Evolutionary conservation across 2,329 filamentous ascomycete genomes (phyloP), one percentile per base, ranked within the genome.

Genomic region (Exophiala phaeomuriformis): DNA sequence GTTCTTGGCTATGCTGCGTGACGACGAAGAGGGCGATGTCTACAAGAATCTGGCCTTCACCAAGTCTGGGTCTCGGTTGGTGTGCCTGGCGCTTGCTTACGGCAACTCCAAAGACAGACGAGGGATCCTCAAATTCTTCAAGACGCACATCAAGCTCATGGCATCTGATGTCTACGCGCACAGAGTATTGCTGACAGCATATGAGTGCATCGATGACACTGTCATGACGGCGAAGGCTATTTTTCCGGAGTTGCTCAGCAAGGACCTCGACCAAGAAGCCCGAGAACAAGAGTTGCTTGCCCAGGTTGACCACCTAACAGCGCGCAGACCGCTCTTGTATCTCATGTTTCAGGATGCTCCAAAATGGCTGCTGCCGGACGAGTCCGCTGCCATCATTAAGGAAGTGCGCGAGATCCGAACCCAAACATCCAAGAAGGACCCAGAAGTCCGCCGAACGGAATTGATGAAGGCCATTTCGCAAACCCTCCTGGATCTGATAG

Each of bases 41-140:
- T 78, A 93, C 60, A 95, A 95, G 76, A 97, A 97, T 69, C 80
- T 98, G 74, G 90, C 90, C 4, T 98, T 98, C 71, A 98, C 93
- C 41, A 86, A 85, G 68, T 89, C 88, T 5, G 93, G 93, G 4
- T 83, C 90, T 43, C 81, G 87, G 35, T 77, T 98, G 8, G 85
- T 90, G 52, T 91, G 84, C 65, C 76, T 95, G 41, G 80, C 88
- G 39, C 75, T 98, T 37, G 90, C 93, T 6, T 79, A 95, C 65
- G 89, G 90, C 53, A 84, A 77, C 49, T 90, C 93, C 60, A 98
- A 98, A 74, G 91, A 97, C 71, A 84, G 93, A 64, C 95, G 95
- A 71, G 78, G 86, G 55, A 83, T 98, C 53, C 75, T 97, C 47
- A 89, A 86, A 71, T 85, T 85, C 48, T 96, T 89, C 80, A 94